Evolutionary conservation across 2,329 filamentous ascomycete genomes (phyloP).

Genomic region (Trichoderma atroviride): DNA sequence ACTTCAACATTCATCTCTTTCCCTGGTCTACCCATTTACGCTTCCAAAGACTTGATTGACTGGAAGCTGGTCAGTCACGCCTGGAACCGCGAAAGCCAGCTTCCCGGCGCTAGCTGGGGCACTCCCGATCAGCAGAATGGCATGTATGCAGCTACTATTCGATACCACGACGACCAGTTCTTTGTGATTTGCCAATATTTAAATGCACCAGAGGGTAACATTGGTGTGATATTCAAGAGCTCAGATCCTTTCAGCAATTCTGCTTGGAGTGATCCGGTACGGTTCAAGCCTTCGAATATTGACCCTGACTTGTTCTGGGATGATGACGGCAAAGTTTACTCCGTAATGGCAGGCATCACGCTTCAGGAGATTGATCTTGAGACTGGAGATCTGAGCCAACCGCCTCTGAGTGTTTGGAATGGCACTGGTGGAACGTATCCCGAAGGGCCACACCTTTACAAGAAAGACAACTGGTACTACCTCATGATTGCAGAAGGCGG

Average conservation of each 20-base stretch:
- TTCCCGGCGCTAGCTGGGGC: constrained; percentile 42
- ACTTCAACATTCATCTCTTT: too few relatives aligned
- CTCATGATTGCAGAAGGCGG: too few relatives aligned
- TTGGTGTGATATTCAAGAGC: too few relatives aligned
- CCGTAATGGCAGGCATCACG: constrained; percentile 41
- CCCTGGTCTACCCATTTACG: constrained; percentile 47
- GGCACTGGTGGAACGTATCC: too few relatives aligned
- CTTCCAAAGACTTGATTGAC: constrained; percentile 52
- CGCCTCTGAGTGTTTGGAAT: too few relatives aligned
- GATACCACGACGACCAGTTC: constrained; percentile 47
- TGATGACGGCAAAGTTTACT: constrained; percentile 56
- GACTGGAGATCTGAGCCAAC: constrained; percentile 42
- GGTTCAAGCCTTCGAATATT: too few relatives aligned
- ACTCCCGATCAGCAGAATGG: constrained; percentile 40
- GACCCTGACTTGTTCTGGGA: constrained; percentile 59
- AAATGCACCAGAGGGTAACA: constrained; percentile 23
- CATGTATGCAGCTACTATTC: constrained; percentile 52
- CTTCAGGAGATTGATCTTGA: constrained; percentile 42
- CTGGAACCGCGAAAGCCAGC: constrained; percentile 45
- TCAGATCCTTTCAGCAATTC: too few relatives aligned
- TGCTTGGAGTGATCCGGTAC: too few relatives aligned
- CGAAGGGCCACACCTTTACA: too few relatives aligned
- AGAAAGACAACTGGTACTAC: too few relatives aligned
- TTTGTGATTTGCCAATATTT: constrained; percentile 41
- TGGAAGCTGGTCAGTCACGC: constrained; percentile 51